Conservation (phyloP, 768 basidiomycete species). For the Trametes meyenii region DNA sequence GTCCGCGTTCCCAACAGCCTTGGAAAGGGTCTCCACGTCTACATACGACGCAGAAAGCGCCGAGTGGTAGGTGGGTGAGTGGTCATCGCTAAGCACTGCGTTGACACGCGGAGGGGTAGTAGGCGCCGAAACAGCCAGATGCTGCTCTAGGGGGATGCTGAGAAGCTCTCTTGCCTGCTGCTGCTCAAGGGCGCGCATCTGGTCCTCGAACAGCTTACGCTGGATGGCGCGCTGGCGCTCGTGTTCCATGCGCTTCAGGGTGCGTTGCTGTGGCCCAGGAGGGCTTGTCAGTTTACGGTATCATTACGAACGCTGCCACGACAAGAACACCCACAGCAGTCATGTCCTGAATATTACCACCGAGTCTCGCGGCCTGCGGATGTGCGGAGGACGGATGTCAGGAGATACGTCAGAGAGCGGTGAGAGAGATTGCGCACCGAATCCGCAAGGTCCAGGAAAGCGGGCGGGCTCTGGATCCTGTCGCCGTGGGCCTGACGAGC, state of each 20-base stretch:
- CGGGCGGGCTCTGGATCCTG: slow-evolving; percentile 86
- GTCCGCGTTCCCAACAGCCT: slow-evolving; percentile 72
- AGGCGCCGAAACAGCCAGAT: slow-evolving; percentile 85
- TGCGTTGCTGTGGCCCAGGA: slow-evolving; percentile 58
- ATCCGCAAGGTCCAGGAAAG: slow-evolving; percentile 92
- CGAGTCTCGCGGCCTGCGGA: slow-evolving; percentile 74
- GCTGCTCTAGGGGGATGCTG: slow-evolving; percentile 74
- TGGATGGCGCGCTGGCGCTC: slow-evolving; percentile 87
- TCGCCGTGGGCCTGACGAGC: slow-evolving; percentile 67
- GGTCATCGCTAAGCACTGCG: slow-evolving; percentile 65
- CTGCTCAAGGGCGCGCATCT: slow-evolving; percentile 92
- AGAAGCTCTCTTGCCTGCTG: slow-evolving; percentile 89
- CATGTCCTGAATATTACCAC: slow-evolving; percentile 85
- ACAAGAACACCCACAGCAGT: slow-evolving; percentile 64
- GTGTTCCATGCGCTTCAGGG: slow-evolving; percentile 87
- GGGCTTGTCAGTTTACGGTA: slow-evolving; percentile 13
- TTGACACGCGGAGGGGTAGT: slow-evolving; percentile 86
- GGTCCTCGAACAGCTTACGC: slow-evolving; percentile 92
- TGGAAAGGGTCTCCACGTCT: slow-evolving; percentile 66
- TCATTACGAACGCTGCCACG: slow-evolving; percentile 8
- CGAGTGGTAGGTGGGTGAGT: slow-evolving; percentile 44
- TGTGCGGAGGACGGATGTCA: slow-evolving; percentile 21
- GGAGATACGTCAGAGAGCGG: slow-evolving; percentile 15
- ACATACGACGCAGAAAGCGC: slow-evolving; percentile 52
- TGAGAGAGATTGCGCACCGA: slow-evolving; percentile 60